Evolutionary conservation across 306 rosid species (phyloP).

Genomic region (Quercus engelmannii): DNA sequence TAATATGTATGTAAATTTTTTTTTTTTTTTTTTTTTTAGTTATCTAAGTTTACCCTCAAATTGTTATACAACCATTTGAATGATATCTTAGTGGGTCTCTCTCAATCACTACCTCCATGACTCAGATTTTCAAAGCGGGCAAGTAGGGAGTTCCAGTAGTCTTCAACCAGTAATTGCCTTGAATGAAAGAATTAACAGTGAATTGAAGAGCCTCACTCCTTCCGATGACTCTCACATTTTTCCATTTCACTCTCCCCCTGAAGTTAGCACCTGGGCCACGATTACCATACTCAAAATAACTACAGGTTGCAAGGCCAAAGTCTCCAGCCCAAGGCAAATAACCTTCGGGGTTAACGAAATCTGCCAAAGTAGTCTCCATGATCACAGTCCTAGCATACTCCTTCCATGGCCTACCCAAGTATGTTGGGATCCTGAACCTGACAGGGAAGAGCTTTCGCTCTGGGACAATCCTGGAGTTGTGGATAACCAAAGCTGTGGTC

Average conservation of each 20-base stretch:
- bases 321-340: slow-evolving; percentile 32
- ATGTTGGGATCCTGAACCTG: slow-evolving; percentile 32
- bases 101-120: too few species aligned
- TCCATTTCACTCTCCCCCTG: slow-evolving; percentile 52
- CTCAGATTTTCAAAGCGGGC: background rate
- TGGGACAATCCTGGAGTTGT: slow-evolving; percentile 50
- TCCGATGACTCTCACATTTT: slow-evolving; percentile 33
- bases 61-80: too few species aligned
- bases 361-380: slow-evolving; percentile 54
- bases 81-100: too few species aligned
- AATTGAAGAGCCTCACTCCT: slow-evolving; percentile 36
- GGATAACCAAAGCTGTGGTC: slow-evolving; percentile 44
- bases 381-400: slow-evolving; percentile 37
- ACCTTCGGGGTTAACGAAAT: slow-evolving; percentile 43
- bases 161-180: slow-evolving; percentile 34
- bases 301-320: slow-evolving; percentile 31
- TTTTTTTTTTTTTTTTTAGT: too few species aligned
- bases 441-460: slow-evolving; percentile 29
- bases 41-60: too few species aligned
- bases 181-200: slow-evolving; percentile 28
- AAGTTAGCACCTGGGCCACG: slow-evolving; percentile 46
- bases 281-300: slow-evolving; percentile 62
- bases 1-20: too few species aligned
- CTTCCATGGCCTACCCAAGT: slow-evolving; percentile 75
- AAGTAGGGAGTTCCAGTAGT: slow-evolving; percentile 25